These are phyloP conservation scores for Hippophae tibetana DNA, from an alignment of 306 rosid genomes.

Conservation along the genomic window DNA sequence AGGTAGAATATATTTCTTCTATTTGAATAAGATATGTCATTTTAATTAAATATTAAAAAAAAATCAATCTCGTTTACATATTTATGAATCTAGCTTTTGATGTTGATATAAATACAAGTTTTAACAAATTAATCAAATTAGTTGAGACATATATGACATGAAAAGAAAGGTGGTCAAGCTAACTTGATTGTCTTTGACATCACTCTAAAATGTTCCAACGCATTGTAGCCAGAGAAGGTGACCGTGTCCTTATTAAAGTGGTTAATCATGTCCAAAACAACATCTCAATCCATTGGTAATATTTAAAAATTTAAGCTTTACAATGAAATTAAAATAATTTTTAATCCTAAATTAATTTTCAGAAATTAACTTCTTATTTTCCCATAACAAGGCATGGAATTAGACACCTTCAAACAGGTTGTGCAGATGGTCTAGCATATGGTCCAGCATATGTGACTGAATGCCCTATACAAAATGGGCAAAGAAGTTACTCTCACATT, in stretches of 20 bases:
- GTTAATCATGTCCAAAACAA: slow-evolving; percentile 5
- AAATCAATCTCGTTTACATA: no score
- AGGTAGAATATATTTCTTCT: no score
- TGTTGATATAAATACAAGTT: no score
- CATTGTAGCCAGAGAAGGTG: slow-evolving; percentile 4
- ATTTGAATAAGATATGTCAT: no score
- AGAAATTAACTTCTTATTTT: no score
- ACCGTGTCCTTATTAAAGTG: neutral
- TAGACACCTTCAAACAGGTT: slow-evolving; percentile 3
- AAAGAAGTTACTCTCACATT: slow-evolving; percentile 6
- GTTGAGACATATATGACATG: no score
- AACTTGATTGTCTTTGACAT: slow-evolving; percentile 11
- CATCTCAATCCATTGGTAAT: slow-evolving; percentile 7
- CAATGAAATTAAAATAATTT: no score
- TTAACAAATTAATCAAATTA: no score
- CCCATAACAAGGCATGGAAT: neutral
- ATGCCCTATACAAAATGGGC: slow-evolving; percentile 14
- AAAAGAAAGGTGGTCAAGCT: neutral
- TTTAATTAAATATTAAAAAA: no score
- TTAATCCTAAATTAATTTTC: no score
- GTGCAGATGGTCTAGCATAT: neutral
- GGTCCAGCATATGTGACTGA: slow-evolving; percentile 8
- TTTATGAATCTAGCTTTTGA: no score
- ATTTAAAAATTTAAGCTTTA: neutral
- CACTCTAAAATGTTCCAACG: slow-evolving; percentile 5